Base-by-base conservation (phyloP, 305 asterid species). In the Lippia alba region DNA sequence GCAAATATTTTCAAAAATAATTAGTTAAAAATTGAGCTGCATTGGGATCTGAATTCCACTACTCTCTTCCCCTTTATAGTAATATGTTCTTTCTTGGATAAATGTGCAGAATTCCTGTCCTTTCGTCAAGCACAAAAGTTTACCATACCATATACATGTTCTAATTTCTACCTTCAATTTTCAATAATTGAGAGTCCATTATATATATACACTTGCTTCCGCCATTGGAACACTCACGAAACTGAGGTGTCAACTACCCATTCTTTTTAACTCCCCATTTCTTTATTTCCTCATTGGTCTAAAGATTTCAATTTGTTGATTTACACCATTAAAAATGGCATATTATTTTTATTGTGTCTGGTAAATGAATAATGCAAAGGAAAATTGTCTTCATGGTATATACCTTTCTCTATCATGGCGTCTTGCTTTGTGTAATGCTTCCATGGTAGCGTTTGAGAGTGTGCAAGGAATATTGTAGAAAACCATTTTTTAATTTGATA, bases 381-480 rank as follows among this genome's bases (percentile, higher is more conserved):
- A 53, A 53, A 68, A 59, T 24, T 36, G 61, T 67, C 54, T 73
- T 54, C 66, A 74, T 76, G 82, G 78, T 67, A 61, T 74, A 81
- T 87, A 76, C 90, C 83, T 88, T 88, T 79, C 91, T 62, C 77
- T 67, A 58, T 63, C 62, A 74, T 74, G 81, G 79, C 58, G 65
- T 40, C 76, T 74, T 61, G 77, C 80, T 74, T 79, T 72, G 69
- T 60, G 74, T 71, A 57, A 39, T 75, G 74, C 46, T 70, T 70
- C 69, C 73, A 67, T 67, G 72, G 78, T 75, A 74, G 84, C 86
- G 82, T 81, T 66, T 77, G 51, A 70, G 74, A 72, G 73, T 66
- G 84, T 82, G 76, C 89, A 79, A 84, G 78, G 90, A 84, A 88
- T 88, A 81, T 80, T 74, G 56, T 17, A 16, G 65, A 78, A 49